Base-by-base conservation (phyloP, 2,329 filamentous ascomycete genomes). In the Trichothecium sympodiale region DNA sequence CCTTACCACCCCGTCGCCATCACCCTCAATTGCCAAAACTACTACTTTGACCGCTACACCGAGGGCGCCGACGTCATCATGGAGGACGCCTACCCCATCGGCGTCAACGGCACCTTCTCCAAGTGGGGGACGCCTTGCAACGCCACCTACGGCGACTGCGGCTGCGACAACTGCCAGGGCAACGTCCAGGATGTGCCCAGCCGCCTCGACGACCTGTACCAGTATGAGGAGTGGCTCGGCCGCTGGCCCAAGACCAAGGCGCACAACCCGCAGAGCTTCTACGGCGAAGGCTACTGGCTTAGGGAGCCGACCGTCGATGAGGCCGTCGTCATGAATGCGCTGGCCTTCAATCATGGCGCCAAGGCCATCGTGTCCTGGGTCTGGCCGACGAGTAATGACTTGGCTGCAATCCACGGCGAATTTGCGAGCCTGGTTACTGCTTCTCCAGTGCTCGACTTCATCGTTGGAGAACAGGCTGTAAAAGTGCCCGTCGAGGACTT, bases 21-120 rank as follows among this genome's bases (percentile, higher is more conserved):
- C 4, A 68, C 67, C 2, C 62, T 80, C 31, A 79, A 78, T 54
- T 79, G 75, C 58, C 62, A 66, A 37, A 68, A 79, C 53, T 78
- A 74, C 54, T 67, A 76, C 53, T 79, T 74, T 48, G 52, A 54
- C 3, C 53, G 66, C 10, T 79, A 80, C 55, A 57, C 65, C 0
- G 48, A 55, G 3, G 70, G 68, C 14, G 65, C 69, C 4, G 74
- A 79, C 47, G 67, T 78, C 43, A 53, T 80, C 41, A 70, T 78
- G 59, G 63, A 65, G 20, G 74, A 79, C 45, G 64, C 65, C 1
- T 80, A 79, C 48, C 74, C 74, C 1, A 62, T 80, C 40, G 70
- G 64, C 20, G 67, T 70, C 43, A 74, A 77, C 53, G 54, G 63
- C 4, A 68, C 60, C 3, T 73, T 59, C 43, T 71, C 64, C 8